Base-by-base conservation (phyloP, 2,329 filamentous ascomycete genomes). In the Macrophomina tecta region DNA sequence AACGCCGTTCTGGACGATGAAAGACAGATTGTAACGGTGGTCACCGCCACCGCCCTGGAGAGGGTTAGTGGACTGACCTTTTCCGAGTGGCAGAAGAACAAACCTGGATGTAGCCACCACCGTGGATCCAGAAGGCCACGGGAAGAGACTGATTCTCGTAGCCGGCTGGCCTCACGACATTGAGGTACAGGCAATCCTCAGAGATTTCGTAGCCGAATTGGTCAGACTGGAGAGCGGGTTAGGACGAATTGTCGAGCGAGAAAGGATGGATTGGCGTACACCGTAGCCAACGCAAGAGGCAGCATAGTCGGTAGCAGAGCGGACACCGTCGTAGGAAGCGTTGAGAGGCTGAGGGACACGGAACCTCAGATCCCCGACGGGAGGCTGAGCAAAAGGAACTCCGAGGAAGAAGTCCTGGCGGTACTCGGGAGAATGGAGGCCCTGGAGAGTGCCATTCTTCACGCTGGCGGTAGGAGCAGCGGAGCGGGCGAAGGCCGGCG, bases 181-280 rank as follows among this genome's bases (percentile, higher is more conserved):
- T 90, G 68, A 90, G 77, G 52, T 86, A 87, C 4, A 90, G 79
- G 68, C 88, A 90, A 71, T 89, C 85, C 71, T 90, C 88, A 11
- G 75, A 76, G 70, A 78, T 75, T 14, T 68, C 18, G 56, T 71
- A 71, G 36, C 45, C 36, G 53, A 66, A 69, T 56, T 71, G 66
- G 60, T 71, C 69, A 51, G 60, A 52, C 68, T 69, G 28, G 6
- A 9, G 11, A 3, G 9, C 5, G 9, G 2, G 51, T 49, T 16
- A 65, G 42, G 40, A 12, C 11, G n/a, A 12, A 34, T 32, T 30
- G 36, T 1, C 1, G 14, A n/a, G 6, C 28, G 11, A 38, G 5
- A 38, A 14, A 0, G 14, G 14, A 30, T 11, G 2, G 5, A n/a
- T 52, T 12, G n/a, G 63, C 65, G 11, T 63, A 67, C 64, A 36